Conservation (phyloP, 805 yeast genomes). For the Wickerhamiella alocasiicola region DNA sequence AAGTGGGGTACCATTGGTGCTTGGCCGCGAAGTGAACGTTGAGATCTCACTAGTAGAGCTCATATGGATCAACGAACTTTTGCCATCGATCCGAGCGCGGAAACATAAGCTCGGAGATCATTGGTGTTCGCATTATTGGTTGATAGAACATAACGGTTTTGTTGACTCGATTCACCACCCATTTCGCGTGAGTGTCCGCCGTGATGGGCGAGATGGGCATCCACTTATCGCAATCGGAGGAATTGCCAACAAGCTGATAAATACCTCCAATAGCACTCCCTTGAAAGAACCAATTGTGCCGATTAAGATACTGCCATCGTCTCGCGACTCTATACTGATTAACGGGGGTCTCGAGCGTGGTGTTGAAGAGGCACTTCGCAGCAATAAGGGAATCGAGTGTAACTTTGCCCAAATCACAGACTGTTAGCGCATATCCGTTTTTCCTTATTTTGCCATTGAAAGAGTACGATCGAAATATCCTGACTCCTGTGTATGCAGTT, state of each 20-base stretch:
- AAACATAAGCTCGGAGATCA: not conserved
- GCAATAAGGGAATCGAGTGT: not conserved
- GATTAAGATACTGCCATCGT: not conserved
- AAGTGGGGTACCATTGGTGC: no score
- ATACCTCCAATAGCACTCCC: not conserved
- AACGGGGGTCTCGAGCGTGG: not conserved
- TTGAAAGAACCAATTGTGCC: not conserved
- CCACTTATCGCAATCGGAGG: not conserved
- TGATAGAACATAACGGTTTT: not conserved
- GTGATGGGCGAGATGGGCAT: not conserved
- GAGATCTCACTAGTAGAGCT: no score
- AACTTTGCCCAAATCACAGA: slow-evolving; percentile 1
- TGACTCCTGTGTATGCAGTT: slow-evolving; percentile 8
- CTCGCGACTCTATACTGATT: not conserved
- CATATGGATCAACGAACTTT: slow-evolving; percentile 1
- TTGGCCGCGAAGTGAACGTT: no score
- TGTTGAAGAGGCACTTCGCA: not conserved
- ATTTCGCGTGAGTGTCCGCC: slow-evolving; percentile 1
- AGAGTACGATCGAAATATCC: slow-evolving; percentile 1
- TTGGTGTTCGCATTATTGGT: slow-evolving; percentile 3
- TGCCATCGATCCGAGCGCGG: slow-evolving; percentile 2
- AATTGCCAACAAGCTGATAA: not conserved
- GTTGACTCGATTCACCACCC: slow-evolving; percentile 4
- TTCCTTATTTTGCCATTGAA: not conserved
- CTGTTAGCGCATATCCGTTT: not conserved